Evolutionary conservation across 2,329 filamentous ascomycete genomes (phyloP), one percentile per base, ranked within the genome.

Genomic region (Epichloe gansuensis): DNA sequence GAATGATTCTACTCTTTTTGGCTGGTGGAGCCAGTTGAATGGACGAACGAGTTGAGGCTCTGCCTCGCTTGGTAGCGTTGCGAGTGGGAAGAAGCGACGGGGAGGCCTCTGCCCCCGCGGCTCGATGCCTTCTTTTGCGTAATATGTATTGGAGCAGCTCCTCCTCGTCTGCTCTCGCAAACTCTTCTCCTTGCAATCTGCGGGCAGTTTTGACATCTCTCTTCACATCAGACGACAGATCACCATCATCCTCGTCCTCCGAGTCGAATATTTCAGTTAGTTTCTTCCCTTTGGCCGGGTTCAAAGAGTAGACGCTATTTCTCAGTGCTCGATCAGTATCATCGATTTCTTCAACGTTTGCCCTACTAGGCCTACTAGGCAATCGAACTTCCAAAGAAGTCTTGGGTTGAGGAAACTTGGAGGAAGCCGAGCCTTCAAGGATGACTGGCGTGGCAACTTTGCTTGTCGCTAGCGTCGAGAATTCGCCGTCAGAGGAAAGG

Each of bases 291-390:
- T 50, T 67, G 62, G 56, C 75, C 68, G 68, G 53, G 39, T 66
- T 68, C 59, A 80, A 63, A 2, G 76, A 69, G 55, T 71, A 76
- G 48, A 74, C 67, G 65, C 74, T 81, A 8, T 59, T 60, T 15
- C 64, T 60, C 13, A 67, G 47, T 12, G 58, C 59, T n/a, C 62
- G 57, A 31, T 69, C 65, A 23, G 57, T 58, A 23, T 64, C 62
- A 21, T 64, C 62, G n/a, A 34, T 9, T 15, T 50, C 53, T 8
- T 53, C 52, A 5, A 47, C 50, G 1, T 45, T 50, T 43, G 60
- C 54, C 45, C 53, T 56, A 2, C 56, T 54, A 23, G 62, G 63
- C 23, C 53, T 57, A 1, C 56, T 54, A 23, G 63, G 64, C 25
- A 64, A 51, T 5, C 55, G 63, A 9, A 69, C 60, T 56, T 69